These are phyloP conservation scores for Epichloe glyceriae DNA, from an alignment of 2,329 filamentous ascomycete species.

Conservation along the genomic window DNA sequence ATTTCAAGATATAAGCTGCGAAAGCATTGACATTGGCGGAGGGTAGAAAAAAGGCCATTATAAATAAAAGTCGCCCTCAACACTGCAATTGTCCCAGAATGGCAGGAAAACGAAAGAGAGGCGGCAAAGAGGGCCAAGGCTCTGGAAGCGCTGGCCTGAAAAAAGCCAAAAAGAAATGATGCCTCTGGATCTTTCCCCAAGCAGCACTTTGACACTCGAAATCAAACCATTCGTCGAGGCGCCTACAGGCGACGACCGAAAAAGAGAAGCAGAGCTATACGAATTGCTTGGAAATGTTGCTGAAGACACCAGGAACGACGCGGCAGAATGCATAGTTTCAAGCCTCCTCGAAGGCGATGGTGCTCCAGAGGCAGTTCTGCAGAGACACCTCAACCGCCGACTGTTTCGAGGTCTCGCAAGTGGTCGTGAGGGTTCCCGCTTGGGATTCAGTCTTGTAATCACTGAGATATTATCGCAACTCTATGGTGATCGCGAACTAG, in stretches of 20 bases:
- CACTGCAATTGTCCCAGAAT: slow-evolving; percentile 9
- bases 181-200: slow-evolving; percentile 9
- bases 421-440: slow-evolving; percentile 72
- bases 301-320: slow-evolving; percentile 39
- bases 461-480: slow-evolving; percentile 67
- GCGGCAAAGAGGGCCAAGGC: slow-evolving; percentile 19
- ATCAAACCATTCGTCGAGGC: slow-evolving; percentile 37
- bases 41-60: background rate
- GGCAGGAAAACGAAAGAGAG: slow-evolving; percentile 24
- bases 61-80: background rate
- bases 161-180: slow-evolving; percentile 19
- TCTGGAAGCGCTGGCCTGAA: slow-evolving; percentile 12
- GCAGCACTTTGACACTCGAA: slow-evolving; percentile 18
- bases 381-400: slow-evolving; percentile 49
- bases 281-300: slow-evolving; percentile 49
- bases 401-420: slow-evolving; percentile 83
- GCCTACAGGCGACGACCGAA: slow-evolving; percentile 38
- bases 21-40: background rate
- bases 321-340: slow-evolving; percentile 45
- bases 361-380: slow-evolving; percentile 38
- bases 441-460: slow-evolving; percentile 82
- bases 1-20: background rate
- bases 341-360: slow-evolving; percentile 37
- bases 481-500: slow-evolving; percentile 38
- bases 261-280: slow-evolving; percentile 46